phyloP scores from a whole-genome alignment of 2,329 filamentous ascomycete species.

The Fusarium dimerum region DNA sequence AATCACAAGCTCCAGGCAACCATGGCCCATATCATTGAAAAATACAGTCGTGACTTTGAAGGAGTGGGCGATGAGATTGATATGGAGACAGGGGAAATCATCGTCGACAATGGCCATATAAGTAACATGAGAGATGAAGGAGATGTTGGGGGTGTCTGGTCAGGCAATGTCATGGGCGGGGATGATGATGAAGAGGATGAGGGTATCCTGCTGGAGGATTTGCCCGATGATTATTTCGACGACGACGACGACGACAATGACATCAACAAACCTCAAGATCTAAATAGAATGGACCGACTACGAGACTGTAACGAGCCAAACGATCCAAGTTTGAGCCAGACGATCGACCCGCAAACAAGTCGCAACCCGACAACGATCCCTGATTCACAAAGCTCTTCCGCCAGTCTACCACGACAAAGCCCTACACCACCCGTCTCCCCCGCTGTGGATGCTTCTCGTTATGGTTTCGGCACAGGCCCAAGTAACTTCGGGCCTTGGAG shows the following conservation, averaged over 20 bases:
- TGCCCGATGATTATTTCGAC: conserved; percentile 25
- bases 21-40: conserved; percentile 86
- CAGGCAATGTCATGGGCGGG: conserved; percentile 21
- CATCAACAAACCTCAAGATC: conserved; percentile 11
- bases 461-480: conserved; percentile 1
- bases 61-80: conserved; percentile 89
- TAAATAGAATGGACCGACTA: not conserved
- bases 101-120: conserved; percentile 91
- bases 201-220: conserved; percentile 36
- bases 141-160: conserved; percentile 39
- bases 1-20: conserved; percentile 75
- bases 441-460: not conserved
- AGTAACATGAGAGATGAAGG: conserved; percentile 59
- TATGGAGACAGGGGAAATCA: conserved; percentile 73
- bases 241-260: conserved; percentile 15
- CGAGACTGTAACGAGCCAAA: conserved; percentile 2
- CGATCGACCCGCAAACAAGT: not conserved
- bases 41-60: conserved; percentile 82
- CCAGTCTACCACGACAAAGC: not conserved
- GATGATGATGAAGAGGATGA: conserved; percentile 40
- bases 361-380: not conserved
- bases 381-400: not conserved
- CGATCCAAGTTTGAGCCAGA: not conserved
- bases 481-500: conserved; percentile 14
- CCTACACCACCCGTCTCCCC: not conserved